Base-by-base conservation (phyloP, 805 yeast genomes). In the Zygosaccharomyces gambellarensis region DNA sequence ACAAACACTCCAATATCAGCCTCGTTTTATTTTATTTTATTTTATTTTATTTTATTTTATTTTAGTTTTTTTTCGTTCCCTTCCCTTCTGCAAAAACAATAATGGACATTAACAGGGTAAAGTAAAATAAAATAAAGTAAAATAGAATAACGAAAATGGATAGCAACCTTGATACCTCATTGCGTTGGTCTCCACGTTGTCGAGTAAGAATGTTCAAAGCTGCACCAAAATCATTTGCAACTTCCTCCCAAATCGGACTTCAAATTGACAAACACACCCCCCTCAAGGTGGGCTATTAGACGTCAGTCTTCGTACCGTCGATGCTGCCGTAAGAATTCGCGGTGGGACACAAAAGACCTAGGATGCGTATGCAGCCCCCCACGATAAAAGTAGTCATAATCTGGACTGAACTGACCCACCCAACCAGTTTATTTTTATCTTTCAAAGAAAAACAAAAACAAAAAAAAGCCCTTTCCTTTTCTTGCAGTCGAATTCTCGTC, bases 161-260 rank as follows among this genome's bases (percentile, higher is more conserved):
- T 30, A 42, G 45, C 45, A 42, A 42, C 38, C 22, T 21, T 34
- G 19, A n/a, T 21, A 11, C 12, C 17, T 30, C 11, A 34, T 42
- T 42, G 29, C 14, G 45, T 30, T 30, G 28, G 22, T 42, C 22
- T 30, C 34, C 36, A 42, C 23, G 36, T 42, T 12, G 12, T 14
- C 21, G 17, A 34, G 38, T 10, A 34, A 34, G 22, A 42, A 42
- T 29, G 36, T 25, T 19, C 5, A 4, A 29, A 23, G 36, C 14
- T 41, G 38, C 28, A 34, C 38, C 34, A 21, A 34, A 19, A 25
- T 10, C 38, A 25, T 17, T 40, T 40, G 31, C 32, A 41, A n/a
- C 14, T 42, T 19, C 29, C 29, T 42, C 45, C 36, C 36, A 14
- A 42, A 30, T 29, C 28, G 36, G 45, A 42, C 36, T 30, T 19